These are phyloP conservation scores for Pleurotus pulmonarius DNA, from an alignment of 768 basidiomycete species.

Conservation along the genomic window DNA sequence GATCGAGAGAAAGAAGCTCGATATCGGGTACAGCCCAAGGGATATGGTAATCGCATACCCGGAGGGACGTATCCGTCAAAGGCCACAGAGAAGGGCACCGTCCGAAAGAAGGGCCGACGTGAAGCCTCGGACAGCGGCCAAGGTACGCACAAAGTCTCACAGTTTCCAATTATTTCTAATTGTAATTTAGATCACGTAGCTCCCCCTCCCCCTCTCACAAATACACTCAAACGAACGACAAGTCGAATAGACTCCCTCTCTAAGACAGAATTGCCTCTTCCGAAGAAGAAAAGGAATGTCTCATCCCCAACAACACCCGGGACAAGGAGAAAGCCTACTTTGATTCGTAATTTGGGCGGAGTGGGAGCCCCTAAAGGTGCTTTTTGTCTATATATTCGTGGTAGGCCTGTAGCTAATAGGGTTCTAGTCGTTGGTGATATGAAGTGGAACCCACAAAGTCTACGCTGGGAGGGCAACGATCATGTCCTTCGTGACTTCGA, in stretches of 20 bases:
- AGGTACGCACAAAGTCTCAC: conserved; percentile 27
- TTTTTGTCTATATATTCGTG: conserved; percentile 12
- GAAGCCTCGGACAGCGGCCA: conserved; percentile 35
- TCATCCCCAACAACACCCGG: conserved; percentile 40
- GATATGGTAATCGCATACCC: conserved; percentile 59
- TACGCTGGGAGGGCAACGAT: conserved; percentile 98
- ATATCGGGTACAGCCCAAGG: conserved; percentile 74
- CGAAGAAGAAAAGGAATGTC: conserved; percentile 52
- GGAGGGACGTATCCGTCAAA: conserved; percentile 45
- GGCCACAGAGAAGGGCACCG: conserved; percentile 48
- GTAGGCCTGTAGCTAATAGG: not conserved
- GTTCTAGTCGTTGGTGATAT: conserved; percentile 88
- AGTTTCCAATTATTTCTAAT: too few relatives aligned
- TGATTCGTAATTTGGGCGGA: conserved; percentile 82
- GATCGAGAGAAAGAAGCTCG: conserved; percentile 78
- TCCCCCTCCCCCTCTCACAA: conserved; percentile 40
- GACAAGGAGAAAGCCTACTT: conserved; percentile 73
- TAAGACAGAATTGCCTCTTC: conserved; percentile 28
- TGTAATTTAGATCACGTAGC: not conserved
- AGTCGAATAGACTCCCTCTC: conserved; percentile 51
- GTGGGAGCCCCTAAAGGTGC: conserved; percentile 68
- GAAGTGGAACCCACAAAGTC: conserved; percentile 90
- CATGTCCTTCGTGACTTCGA: conserved; percentile 90
- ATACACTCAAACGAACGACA: conserved; percentile 53
- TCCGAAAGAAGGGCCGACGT: conserved; percentile 54